Percentiles rank a stretch among this genome's conserved stretches.
phyloP scores from a whole-genome alignment of 2,329 filamentous ascomycete genomes.

The Fusarium sp. region DNA sequence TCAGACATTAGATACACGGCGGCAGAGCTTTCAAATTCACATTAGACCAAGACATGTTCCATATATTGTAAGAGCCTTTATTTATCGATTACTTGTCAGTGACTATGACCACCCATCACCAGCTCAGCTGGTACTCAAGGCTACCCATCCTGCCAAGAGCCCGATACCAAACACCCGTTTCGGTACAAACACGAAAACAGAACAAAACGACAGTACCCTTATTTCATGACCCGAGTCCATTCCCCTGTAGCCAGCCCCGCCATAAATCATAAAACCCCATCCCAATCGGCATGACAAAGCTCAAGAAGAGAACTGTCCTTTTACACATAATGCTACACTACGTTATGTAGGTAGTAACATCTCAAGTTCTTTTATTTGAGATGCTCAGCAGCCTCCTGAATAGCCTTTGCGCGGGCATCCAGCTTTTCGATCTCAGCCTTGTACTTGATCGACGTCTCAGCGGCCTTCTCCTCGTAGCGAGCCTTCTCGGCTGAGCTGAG shows the following conservation, averaged over 20 bases:
- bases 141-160: constrained; percentile 2
- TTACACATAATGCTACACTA: not conserved
- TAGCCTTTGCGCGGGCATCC: constrained; percentile 48
- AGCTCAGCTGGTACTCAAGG: constrained; percentile 5
- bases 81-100: not conserved
- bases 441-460: constrained; percentile 26
- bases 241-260: constrained; percentile 13
- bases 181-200: constrained; percentile 20
- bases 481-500: constrained; percentile 58
- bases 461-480: constrained; percentile 52
- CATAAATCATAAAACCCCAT: constrained; percentile 17
- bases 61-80: not conserved
- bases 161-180: constrained; percentile 21
- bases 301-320: not conserved
- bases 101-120: constrained; percentile 3
- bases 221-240: constrained; percentile 12
- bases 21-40: not conserved
- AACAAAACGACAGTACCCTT: constrained; percentile 24
- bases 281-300: constrained; percentile 2
- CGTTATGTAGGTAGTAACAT: not conserved
- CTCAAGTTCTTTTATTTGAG: constrained; percentile 32
- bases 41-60: constrained; percentile 3
- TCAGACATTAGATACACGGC: not conserved
- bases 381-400: constrained; percentile 38
- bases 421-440: constrained; percentile 44